phyloP scores from a whole-genome alignment of 208 protist genomes.

The Trypanosoma conorhini region DNA sequence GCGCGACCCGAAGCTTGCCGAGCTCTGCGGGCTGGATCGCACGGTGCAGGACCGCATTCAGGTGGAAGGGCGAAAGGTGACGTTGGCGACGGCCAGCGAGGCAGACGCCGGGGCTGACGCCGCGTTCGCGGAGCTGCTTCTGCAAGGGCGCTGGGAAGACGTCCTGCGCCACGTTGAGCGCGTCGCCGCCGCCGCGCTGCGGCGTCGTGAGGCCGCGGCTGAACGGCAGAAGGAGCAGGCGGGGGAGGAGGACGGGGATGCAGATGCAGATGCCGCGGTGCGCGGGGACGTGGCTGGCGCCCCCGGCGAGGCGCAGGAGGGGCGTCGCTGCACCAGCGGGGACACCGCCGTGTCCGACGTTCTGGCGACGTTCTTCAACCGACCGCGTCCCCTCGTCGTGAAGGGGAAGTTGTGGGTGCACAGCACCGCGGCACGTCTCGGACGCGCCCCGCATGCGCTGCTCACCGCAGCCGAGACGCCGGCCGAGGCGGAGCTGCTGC shows the following conservation, averaged over 20 bases:
- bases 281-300: background rate
- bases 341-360: background rate
- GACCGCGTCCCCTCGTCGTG: conserved; percentile 22
- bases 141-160: conserved; percentile 29
- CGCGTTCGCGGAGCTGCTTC: conserved; percentile 27
- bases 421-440: conserved; percentile 8
- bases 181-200: background rate
- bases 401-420: conserved; percentile 29
- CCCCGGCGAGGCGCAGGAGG: background rate
- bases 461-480: conserved; percentile 12
- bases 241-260: background rate
- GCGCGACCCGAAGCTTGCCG: conserved; percentile 19
- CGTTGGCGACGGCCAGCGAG: conserved; percentile 10
- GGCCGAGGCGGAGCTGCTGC: conserved; percentile 25
- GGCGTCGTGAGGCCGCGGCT: background rate
- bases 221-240: background rate
- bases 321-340: background rate
- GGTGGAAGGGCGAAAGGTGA: conserved; percentile 31
- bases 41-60: conserved; percentile 25
- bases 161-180: conserved; percentile 17
- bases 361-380: conserved; percentile 20
- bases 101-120: background rate
- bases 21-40: conserved; percentile 29
- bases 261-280: background rate
- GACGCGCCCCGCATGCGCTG: conserved; percentile 6